Evolutionary conservation across 495 filamentous ascomycete genomes (phyloP).

Genomic region (Parmelia sp.): DNA sequence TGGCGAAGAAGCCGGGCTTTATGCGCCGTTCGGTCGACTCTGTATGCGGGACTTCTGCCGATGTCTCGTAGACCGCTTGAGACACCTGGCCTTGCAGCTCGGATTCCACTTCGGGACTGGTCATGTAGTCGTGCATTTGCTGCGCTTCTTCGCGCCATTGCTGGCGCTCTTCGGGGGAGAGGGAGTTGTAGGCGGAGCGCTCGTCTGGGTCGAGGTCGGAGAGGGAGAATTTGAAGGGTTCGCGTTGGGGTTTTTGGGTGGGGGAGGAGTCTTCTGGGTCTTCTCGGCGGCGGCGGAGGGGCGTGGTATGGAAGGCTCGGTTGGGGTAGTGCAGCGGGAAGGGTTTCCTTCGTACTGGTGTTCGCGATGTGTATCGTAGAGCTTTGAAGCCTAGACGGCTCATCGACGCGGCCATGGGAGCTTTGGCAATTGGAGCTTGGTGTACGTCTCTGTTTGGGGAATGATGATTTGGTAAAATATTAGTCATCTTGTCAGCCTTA

Average conservation of each 20-base stretch:
- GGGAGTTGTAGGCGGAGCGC: constrained; percentile 42
- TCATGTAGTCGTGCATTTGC: constrained; percentile 23
- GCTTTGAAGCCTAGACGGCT: constrained; percentile 30
- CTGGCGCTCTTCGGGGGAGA: constrained; percentile 42
- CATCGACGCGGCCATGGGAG: constrained; percentile 33
- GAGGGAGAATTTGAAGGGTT: constrained; percentile 23
- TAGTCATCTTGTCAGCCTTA: not conserved
- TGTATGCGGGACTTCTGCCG: not conserved
- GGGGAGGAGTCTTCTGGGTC: constrained; percentile 36
- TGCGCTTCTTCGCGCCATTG: constrained; percentile 28
- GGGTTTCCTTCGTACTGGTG: constrained; percentile 17
- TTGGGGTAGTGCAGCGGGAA: constrained; percentile 22
- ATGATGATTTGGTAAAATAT: not conserved
- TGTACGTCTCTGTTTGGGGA: not conserved
- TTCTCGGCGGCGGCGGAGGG: constrained; percentile 34
- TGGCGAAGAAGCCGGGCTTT: constrained; percentile 44
- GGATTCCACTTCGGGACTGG: constrained; percentile 22
- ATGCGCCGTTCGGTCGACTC: not conserved
- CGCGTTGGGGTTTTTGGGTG: constrained; percentile 34
- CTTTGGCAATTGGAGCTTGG: not conserved
- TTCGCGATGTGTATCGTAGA: constrained; percentile 23
- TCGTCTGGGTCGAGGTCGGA: constrained; percentile 37
- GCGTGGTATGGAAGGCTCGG: constrained; percentile 40
- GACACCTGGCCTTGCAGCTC: constrained; percentile 20
- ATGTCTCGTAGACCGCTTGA: constrained; percentile 14